Conservation (phyloP, 106 monocot genomes). For the Chionographis japonica region DNA sequence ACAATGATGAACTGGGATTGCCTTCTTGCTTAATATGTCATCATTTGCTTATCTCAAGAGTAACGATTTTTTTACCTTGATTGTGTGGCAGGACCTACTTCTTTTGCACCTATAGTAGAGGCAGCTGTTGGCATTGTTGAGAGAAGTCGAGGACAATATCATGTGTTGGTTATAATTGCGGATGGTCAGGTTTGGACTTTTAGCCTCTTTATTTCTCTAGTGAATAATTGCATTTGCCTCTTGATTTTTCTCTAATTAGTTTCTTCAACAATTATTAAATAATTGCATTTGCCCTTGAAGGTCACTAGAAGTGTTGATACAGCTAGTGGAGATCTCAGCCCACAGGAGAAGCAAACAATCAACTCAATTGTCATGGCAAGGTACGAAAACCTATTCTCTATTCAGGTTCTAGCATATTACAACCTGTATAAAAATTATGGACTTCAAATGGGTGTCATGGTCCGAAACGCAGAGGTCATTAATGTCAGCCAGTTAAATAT, state of each 20-base stretch:
- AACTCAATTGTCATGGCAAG: conserved; percentile 66
- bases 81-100: conserved; percentile 48
- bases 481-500: too few relatives aligned
- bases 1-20: too few relatives aligned
- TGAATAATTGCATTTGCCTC: too few relatives aligned
- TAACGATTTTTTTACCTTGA: not conserved
- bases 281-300: conserved; percentile 17
- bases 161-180: conserved; percentile 59
- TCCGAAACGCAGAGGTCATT: too few relatives aligned
- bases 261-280: not conserved
- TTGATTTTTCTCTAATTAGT: not conserved
- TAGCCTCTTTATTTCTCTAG: not conserved
- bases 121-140: conserved; percentile 60
- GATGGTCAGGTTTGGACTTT: conserved; percentile 44
- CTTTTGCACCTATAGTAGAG: conserved; percentile 55
- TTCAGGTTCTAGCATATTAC: too few relatives aligned
- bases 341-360: conserved; percentile 66
- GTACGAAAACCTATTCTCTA: conserved; percentile 1
- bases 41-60: not conserved
- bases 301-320: conserved; percentile 58
- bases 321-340: conserved; percentile 37
- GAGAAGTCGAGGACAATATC: conserved; percentile 49
- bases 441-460: too few relatives aligned
- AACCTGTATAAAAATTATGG: too few relatives aligned
- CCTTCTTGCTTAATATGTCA: not conserved